Base-by-base conservation (phyloP, 768 basidiomycete species). In the button mushroom (Agaricus bisporus) region DNA sequence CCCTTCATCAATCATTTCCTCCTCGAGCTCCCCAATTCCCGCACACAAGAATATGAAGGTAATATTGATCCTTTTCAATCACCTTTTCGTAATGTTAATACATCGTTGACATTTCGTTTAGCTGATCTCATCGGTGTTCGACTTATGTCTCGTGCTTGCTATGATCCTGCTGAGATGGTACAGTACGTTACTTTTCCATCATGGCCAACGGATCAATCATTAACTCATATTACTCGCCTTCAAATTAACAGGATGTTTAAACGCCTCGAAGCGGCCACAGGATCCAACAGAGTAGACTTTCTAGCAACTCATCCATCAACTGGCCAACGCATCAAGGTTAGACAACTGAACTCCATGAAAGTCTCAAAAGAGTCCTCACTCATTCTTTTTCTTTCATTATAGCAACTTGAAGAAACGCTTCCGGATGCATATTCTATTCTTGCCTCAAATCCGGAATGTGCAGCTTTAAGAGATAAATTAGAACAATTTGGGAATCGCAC, bases 101-200 rank as follows among this genome's bases (percentile, higher is more conserved):
- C 4, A 28, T 25, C 8, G 12, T 47, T 32, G 20, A n/a, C 17
- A 32, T 39, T 18, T 22, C n/a, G n/a, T 10, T 32, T 14, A 91
- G 95, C 95, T 36, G 95, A 98, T 64, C 76, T 81, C 26, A 86
- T 98, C 48, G 95, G 95, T 7, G 66, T 98, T 43, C 76, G 77
- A 5, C 73, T 98, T 25, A 86, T 87, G 71, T 77, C 91, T 47
- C 78, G 76, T 59, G 95, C 93, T 0, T 98, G 95, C 68, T 98
- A 82, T 64, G 80, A 98, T 62, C 94, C 95, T 0, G 70, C 66
- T 15, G 88, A 85, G 18, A 80, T 90, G 3, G 82, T 88, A 11
- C 75, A 77, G 91, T 93, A 61, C 60, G 80, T 66, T 6, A 6
- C 20, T 17, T 25, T 43, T 29, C 15, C 46, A 26, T 18, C 22